Conservation (phyloP, 1,284 basidiomycete species). For the Coriolopsis trogii region DNA sequence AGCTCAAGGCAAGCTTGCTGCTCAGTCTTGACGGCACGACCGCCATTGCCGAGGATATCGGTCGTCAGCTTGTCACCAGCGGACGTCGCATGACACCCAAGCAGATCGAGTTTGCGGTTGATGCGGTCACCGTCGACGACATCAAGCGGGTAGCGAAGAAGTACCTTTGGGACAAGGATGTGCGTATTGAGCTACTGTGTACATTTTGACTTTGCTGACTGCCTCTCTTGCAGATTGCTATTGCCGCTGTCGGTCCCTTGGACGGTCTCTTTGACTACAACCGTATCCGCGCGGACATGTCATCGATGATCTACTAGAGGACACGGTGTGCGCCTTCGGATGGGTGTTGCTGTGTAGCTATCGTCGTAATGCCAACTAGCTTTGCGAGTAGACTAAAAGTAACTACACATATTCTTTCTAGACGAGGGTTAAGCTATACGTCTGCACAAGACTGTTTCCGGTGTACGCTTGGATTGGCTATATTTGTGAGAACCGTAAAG, state of each 20-base stretch:
- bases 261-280: conserved; percentile 91
- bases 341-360: conserved; percentile 22
- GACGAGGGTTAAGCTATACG: background rate
- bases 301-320: conserved; percentile 71
- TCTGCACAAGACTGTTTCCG: too few species aligned
- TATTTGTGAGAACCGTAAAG: too few species aligned
- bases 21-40: conserved; percentile 94
- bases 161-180: conserved; percentile 97
- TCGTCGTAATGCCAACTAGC: conserved; percentile 26
- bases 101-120: conserved; percentile 93
- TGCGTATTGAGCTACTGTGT: conserved; percentile 42
- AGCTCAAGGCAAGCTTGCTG: conserved; percentile 94
- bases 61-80: conserved; percentile 93
- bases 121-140: conserved; percentile 87
- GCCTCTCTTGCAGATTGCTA: conserved; percentile 60
- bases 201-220: background rate
- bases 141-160: conserved; percentile 95
- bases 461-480: too few species aligned
- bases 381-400: conserved; percentile 26
- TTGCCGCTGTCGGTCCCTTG: conserved; percentile 82
- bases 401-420: conserved; percentile 20
- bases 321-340: background rate
- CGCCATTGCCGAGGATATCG: conserved; percentile 97
- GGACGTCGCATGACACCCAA: conserved; percentile 89
- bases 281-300: conserved; percentile 81